Evolutionary conservation across 305 asterid species (phyloP).

Genomic region (Nicotiana rustica): DNA sequence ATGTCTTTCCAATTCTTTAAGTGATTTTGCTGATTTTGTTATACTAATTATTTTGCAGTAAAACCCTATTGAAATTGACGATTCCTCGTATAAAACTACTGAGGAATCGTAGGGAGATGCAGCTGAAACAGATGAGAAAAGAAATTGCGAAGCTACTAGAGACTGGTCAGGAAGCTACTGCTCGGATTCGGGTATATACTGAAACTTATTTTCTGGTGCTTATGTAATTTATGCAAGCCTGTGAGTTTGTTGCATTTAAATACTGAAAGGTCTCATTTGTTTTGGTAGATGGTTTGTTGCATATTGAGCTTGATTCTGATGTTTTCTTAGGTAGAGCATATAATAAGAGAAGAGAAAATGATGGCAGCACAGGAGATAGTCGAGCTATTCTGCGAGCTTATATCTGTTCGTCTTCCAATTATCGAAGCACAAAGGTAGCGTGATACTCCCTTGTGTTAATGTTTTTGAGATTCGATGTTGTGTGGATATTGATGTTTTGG

Average conservation of each 20-base stretch:
- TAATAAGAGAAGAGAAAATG: constrained; percentile 97
- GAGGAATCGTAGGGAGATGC: constrained; percentile 94
- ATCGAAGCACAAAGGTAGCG: constrained; percentile 86
- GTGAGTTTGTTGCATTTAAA: constrained; percentile 14
- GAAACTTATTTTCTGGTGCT: background rate
- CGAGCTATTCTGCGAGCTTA: constrained; percentile 91
- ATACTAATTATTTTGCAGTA: constrained; percentile 54
- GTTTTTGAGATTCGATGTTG: background rate
- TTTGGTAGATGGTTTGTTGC: background rate
- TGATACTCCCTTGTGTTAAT: background rate
- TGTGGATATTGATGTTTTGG: background rate
- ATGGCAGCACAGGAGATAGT: constrained; percentile 97
- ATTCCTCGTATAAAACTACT: constrained; percentile 87
- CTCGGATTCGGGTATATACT: constrained; percentile 80
- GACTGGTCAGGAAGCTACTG: constrained; percentile 99
- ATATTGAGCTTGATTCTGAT: constrained; percentile 19
- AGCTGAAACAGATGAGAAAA: constrained; percentile 87
- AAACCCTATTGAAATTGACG: constrained; percentile 83
- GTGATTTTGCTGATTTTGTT: constrained; percentile 7
- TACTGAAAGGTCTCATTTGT: constrained; percentile 32
- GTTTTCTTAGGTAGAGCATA: constrained; percentile 82
- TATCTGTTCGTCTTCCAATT: constrained; percentile 86
- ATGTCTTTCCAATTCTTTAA: background rate
- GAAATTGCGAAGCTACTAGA: constrained; percentile 95
- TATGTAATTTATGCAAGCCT: constrained; percentile 10